These are phyloP conservation scores for Colletotrichum sp. DNA, from an alignment of 2,329 filamentous ascomycete genomes.

Conservation along the genomic window DNA sequence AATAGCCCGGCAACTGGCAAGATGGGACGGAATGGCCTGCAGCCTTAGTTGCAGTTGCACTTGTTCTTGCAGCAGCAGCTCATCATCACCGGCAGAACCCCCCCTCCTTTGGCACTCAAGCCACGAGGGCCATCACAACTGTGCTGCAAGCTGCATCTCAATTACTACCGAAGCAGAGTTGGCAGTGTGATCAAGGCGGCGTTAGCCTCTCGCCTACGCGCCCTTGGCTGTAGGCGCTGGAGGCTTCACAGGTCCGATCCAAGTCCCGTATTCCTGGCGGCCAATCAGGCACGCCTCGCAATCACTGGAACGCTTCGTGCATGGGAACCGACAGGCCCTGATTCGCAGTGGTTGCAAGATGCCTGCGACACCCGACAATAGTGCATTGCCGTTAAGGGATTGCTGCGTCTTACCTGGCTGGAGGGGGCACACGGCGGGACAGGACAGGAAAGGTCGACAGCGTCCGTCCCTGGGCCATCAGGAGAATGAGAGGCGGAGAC, in stretches of 20 bases:
- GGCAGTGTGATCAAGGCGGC: conserved; percentile 10
- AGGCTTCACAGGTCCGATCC: conserved; percentile 10
- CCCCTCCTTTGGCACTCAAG: neutral
- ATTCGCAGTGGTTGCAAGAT: conserved; percentile 39
- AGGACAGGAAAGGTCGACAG: neutral
- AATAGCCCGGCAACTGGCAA: neutral
- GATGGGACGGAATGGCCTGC: conserved; percentile 2
- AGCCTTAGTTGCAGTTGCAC: neutral
- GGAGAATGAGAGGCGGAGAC: neutral
- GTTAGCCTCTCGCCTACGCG: conserved; percentile 37
- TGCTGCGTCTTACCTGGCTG: conserved; percentile 4
- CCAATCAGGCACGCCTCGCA: conserved; percentile 41
- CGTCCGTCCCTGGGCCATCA: conserved; percentile 2
- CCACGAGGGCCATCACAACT: conserved; percentile 5
- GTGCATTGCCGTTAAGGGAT: conserved; percentile 12
- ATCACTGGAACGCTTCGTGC: conserved; percentile 47
- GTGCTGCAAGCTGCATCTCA: conserved; percentile 4
- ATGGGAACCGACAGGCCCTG: conserved; percentile 39
- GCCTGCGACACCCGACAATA: conserved; percentile 17
- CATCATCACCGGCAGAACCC: neutral
- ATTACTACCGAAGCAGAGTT: neutral
- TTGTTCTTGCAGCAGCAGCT: neutral
- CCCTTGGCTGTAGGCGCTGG: conserved; percentile 35
- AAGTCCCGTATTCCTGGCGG: conserved; percentile 16
- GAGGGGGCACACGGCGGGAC: neutral